Evolutionary conservation across 352 stramenopile genomes (phyloP), one percentile per base, ranked within the genome.

Genomic region (Phytophthora boehmeriae): DNA sequence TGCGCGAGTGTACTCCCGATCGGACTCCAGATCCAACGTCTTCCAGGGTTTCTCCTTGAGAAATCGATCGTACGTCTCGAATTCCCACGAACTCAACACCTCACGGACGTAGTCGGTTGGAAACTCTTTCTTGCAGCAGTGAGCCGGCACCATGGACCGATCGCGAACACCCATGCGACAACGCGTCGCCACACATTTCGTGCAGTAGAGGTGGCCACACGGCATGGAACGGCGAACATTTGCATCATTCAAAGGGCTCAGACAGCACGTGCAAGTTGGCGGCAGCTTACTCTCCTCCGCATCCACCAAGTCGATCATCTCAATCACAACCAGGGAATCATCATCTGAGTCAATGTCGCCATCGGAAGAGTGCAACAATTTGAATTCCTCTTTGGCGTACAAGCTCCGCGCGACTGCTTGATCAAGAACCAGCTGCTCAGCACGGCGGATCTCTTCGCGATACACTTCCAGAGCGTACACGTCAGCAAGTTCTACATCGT

Each of bases 111-210:
- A 92, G 14, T 93, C 82, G 16, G 47, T 52, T 0, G 84, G 84
- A 25, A 87, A 86, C 11, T 93, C 84, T 32, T 78, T 77, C 53
- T 79, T 80, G 69, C 82, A 93, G 71, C 82, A 93, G 50, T 88
- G 82, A 11, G 80, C 75, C 30, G 84, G 84, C 20, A 86, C 65
- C 54, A 89, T 68, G 23, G 71, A 68, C 8, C 84, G 78, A 53
- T 93, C 77, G 2, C 56, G 54, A 0, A 90, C 59, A 25, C 69
- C 73, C 71, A 88, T 86, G 19, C 74, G 66, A 60, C 74, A 84
- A 16, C 82, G 77, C 36, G 70, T 78, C 5, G 45, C 34, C 45
- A 93, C 71, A 45, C 85, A 92, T 4, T 64, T 42, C 1, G 44
- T 53, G 51, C 85, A 93, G 53, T 92, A 93, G 16, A 90, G 22